Evolutionary conservation across 495 filamentous ascomycete genomes (phyloP).

Genomic region (Cercophora sp.): DNA sequence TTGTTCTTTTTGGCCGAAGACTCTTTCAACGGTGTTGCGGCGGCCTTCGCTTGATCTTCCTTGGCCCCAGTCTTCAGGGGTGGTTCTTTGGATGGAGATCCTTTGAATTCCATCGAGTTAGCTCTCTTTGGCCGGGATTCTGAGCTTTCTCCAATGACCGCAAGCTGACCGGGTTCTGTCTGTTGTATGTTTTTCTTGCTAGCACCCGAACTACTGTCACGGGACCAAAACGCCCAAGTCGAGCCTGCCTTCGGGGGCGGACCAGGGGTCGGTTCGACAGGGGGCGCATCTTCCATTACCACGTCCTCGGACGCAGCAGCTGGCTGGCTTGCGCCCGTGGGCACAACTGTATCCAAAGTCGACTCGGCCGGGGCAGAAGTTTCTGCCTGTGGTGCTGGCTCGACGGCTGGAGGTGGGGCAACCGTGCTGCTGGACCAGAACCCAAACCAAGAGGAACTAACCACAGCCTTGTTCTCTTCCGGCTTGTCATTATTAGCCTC

Average conservation of each 20-base stretch:
- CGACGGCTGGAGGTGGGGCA: background rate
- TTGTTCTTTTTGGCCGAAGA: constrained; percentile 42
- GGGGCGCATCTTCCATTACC: constrained; percentile 37
- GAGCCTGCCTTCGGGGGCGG: constrained; percentile 50
- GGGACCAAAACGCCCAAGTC: constrained; percentile 85
- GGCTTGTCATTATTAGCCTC: no score
- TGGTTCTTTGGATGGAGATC: constrained; percentile 36
- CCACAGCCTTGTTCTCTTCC: no score
- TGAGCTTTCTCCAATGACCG: constrained; percentile 63
- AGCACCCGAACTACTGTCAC: constrained; percentile 48
- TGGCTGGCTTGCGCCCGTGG: constrained; percentile 15
- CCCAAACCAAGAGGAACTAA: constrained; percentile 56
- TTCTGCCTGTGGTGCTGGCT: constrained; percentile 3
- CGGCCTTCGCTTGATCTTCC: constrained; percentile 18
- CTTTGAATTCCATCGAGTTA: constrained; percentile 49
- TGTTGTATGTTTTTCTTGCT: constrained; percentile 24
- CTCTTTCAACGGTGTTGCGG: constrained; percentile 25
- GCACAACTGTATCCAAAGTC: no score
- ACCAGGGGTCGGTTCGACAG: constrained; percentile 16
- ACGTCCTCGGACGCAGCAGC: constrained; percentile 31
- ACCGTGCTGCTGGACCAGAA: constrained; percentile 35
- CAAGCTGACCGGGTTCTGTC: constrained; percentile 60
- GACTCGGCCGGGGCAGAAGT: background rate
- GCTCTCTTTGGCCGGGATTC: constrained; percentile 59
- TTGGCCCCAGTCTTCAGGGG: constrained; percentile 28